Evolutionary conservation across 352 stramenopile species (phyloP).

Genomic region (Aphanomyces stellatus): DNA sequence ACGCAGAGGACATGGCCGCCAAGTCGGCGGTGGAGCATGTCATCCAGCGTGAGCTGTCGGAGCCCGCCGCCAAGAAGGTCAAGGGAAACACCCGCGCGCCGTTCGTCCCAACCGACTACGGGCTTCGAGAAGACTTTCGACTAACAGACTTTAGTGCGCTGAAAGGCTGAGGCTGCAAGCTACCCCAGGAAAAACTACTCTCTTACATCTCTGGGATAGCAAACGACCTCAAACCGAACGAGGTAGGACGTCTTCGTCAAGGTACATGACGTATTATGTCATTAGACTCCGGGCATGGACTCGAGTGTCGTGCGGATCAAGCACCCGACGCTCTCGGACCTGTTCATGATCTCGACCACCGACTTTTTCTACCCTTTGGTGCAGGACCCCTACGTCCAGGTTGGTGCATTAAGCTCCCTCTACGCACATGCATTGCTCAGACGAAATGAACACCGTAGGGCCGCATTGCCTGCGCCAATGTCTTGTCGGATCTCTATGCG

Average conservation of each 20-base stretch:
- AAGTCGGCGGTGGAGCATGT: slow-evolving; percentile 19
- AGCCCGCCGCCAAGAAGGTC: not conserved
- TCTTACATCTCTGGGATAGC: slow-evolving; percentile 83
- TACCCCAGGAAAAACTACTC: slow-evolving; percentile 90
- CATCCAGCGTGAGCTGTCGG: slow-evolving; percentile 48
- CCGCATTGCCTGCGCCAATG: slow-evolving; percentile 91
- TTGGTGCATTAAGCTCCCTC: not conserved
- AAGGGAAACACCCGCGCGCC: slow-evolving; percentile 17
- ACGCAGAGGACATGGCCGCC: not conserved
- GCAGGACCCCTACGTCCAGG: slow-evolving; percentile 88
- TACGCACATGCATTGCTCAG: not conserved
- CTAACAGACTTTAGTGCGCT: slow-evolving; percentile 81
- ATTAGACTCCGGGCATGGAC: slow-evolving; percentile 80
- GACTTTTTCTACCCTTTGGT: slow-evolving; percentile 96
- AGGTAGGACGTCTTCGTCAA: too few relatives aligned
- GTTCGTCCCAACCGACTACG: slow-evolving; percentile 52
- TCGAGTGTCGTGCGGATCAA: slow-evolving; percentile 86
- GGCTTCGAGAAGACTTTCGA: slow-evolving; percentile 65
- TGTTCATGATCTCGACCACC: slow-evolving; percentile 90
- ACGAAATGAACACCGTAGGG: slow-evolving; percentile 36
- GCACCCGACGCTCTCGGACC: slow-evolving; percentile 49
- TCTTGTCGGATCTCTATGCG: slow-evolving; percentile 92
- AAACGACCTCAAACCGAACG: slow-evolving; percentile 89
- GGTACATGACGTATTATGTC: too few relatives aligned
- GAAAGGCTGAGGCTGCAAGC: slow-evolving; percentile 95